Base-by-base conservation (phyloP, 352 stramenopile genomes). In the Phytophthora megakarya region DNA sequence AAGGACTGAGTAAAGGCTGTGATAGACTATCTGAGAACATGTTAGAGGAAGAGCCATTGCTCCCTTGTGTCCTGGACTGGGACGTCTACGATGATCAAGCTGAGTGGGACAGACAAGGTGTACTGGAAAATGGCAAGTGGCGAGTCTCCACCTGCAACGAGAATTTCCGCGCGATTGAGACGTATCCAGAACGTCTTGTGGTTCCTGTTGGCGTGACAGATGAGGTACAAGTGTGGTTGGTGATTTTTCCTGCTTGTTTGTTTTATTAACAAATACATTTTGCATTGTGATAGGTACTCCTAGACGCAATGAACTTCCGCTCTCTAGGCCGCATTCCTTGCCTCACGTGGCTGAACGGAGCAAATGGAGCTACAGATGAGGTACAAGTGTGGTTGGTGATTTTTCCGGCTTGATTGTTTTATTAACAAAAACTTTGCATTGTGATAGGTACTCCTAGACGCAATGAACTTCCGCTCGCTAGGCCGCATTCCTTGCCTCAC, bases 121-220 rank as follows among this genome's bases (percentile, higher is more conserved):
- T 90, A 12, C 77, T 91, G 19, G 78, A 89, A 21, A 87, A 76
- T 47, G 70, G 65, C 25, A 81, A 84, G 35, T 95, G 86, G 86
- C 70, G 86, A 28, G 65, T 91, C 16, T 78, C 80, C 0, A 70
- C 56, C 49, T 65, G 86, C 30, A 95, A 95, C 51, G 65, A 84
- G 32, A 79, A 73, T 55, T 98, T 96, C 57, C 50, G 59, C 2
- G 65, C 96, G 48, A 98, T 96, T 57, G 77, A 93, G 22, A 97
- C 92, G 23, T 99, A 99, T 70, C 96, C 97, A 0, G 86, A 89
- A 18, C 80, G 97, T 6, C 66, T 99, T 32, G 85, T 98, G n/a
- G 96, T 98, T 18, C 97, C 97, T 6, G 54, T 84, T 4, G 83
- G 74, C 13, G 82, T 99, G 18, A 79, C 93, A 21, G 96, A 98